Evolutionary conservation across 208 protist species (phyloP), one percentile per base, ranked within the genome.

Genomic region (Crithidia fasciculata): DNA sequence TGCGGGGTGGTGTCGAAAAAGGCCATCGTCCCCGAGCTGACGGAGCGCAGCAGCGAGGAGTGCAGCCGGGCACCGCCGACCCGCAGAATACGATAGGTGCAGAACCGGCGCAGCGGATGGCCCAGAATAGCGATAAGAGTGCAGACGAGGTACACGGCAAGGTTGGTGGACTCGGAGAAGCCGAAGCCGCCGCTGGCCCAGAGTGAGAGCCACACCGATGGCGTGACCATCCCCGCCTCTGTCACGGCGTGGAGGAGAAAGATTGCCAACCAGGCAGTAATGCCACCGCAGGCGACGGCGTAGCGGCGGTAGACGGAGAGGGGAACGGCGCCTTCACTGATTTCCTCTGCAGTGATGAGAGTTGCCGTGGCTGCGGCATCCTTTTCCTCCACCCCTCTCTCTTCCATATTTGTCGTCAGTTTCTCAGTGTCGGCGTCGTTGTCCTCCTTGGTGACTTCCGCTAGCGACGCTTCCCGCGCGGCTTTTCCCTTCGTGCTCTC

Each of bases 1-100:
- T 82, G 76, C 28, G 83, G 78, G 8, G 83, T 86, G 16, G 70
- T 81, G 59, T 81, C 79, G 49, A 91, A 91, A 64, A 91, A 91
- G 12, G 52, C 56, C 70, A 87, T 70, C 15, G 81, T 87, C 55
- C 69, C 80, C 56, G 67, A 78, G n/a, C 81, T 19, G 4, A 91
- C 59, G 64, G 82, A 81, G 47, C 62, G 55, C 37, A 91, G 71
- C 28, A 91, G 73, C 40, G 69, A 65, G 13, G 71, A 28, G 66
- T 95, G 89, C 13, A 95, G 49, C 47, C 56, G 40, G 15, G 62
- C 62, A 15, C 82, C 64, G 13, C 88, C 83, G 1, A 44, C 43
- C n/a, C 90, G 76, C 50, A 67, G 43, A 6, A 80, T 28, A 13
- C 62, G 52, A 39, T 84, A 76, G 36, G 71, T 67, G n/a, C 58